A percentile compares a stretch with the other conserved stretches of the same genome.
These are phyloP conservation scores for Boletellus deceptivus DNA, from an alignment of 1,284 basidiomycete species.

Conservation along the genomic window DNA sequence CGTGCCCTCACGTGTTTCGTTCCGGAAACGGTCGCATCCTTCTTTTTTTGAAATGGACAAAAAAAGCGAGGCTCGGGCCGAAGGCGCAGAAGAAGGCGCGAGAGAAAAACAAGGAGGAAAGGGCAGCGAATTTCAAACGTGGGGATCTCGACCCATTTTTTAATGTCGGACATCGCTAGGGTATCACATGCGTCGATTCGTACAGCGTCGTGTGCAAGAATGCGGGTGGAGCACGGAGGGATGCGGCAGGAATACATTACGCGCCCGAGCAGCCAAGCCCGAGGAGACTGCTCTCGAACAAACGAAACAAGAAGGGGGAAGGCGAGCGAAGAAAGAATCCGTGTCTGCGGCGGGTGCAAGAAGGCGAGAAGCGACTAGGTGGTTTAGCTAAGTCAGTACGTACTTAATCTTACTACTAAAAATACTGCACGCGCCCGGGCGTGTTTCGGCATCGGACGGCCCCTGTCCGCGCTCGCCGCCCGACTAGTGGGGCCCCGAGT, in stretches of 20 bases:
- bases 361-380: constrained; percentile 31
- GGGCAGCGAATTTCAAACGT: not conserved
- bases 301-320: constrained; percentile 13
- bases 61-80: too few relatives aligned
- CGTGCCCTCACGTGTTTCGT: too few relatives aligned
- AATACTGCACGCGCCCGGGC: constrained; percentile 34
- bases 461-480: not conserved
- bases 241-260: constrained; percentile 24
- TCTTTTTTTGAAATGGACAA: too few relatives aligned
- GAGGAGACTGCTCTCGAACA: constrained; percentile 20
- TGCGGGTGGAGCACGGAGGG: not conserved
- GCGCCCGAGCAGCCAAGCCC: constrained; percentile 18
- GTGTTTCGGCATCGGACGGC: constrained; percentile 17
- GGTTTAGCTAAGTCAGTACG: constrained; percentile 33
- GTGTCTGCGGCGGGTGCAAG: constrained; percentile 28
- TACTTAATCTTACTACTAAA: constrained; percentile 30
- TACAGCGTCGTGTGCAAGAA: constrained; percentile 8
- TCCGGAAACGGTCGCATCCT: too few relatives aligned
- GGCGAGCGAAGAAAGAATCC: constrained; percentile 16
- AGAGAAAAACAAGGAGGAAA: not conserved
- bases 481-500: constrained; percentile 46
- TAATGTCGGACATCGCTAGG: not conserved
- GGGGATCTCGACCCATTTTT: too few relatives aligned
- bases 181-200: constrained; percentile 7
- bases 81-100: too few relatives aligned